Evolutionary conservation across 1,284 basidiomycete genomes (phyloP), one percentile per base, ranked within the genome.

Genomic region (Moesziomyces sp.): DNA sequence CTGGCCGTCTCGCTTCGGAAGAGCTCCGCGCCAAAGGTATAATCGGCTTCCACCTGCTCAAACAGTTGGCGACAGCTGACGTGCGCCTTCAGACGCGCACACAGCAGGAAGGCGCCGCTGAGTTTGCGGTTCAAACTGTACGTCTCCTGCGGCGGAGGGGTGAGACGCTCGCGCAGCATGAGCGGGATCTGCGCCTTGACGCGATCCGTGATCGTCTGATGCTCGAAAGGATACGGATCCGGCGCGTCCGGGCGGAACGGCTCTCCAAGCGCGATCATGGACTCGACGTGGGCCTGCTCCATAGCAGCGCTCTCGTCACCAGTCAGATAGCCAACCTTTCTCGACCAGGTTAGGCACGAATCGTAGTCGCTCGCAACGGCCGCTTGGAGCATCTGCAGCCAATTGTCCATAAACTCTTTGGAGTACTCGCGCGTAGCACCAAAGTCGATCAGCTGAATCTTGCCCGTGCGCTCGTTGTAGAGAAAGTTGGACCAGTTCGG

Each of bases 401-500:
- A 99, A 57, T 88, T 87, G 83, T 95, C 91, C 86, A 97, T 95
- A 82, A 99, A 99, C 64, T 88, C 88, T 72, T 90, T 90, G 1
- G 89, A 88, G 85, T 98, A 99, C 74, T 90, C 90, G 43, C 95
- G 88, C 0, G 93, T 93, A 3, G 97, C 96, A 24, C 96, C 97
- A 78, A 99, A 98, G 85, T 99, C 96, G 63, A 99, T 93, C 21
- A 99, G 87, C 78, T 94, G 92, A 52, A 98, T 87, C 89, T 79
- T 75, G 40, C 49, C 53, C 16, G 65, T 75, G 10, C 59, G 51
- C 5, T 87, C 81, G 84, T 95, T 92, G 89, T 91, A 98, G 28
- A 99, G 86, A 86, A 99, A 99, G 85, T 98, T 99, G 23, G 92
- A 93, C 92, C 93, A 98, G 83, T 99, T 99, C 1, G 97, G 96